Evolutionary conservation across 192 early-diverging fungal genomes (phyloP).

Genomic region (Rhizophagus clarus): DNA sequence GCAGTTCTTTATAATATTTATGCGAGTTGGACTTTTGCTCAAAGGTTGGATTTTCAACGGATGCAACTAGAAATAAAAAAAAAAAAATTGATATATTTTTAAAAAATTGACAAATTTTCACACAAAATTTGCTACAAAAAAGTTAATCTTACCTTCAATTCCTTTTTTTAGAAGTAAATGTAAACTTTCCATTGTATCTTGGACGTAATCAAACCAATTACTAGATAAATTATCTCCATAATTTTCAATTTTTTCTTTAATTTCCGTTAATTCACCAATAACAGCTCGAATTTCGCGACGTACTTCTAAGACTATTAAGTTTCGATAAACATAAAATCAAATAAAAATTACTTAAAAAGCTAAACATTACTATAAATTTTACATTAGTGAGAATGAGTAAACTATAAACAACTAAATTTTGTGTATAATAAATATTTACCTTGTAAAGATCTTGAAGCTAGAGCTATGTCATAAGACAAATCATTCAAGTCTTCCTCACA

Average conservation of each 20-base stretch:
- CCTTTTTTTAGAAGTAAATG: slow-evolving; percentile 20
- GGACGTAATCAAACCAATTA: slow-evolving; percentile 27
- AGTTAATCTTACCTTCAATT: slow-evolving; percentile 17
- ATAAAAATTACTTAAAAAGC: background rate
- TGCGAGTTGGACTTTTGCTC: background rate
- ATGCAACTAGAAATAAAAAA: background rate
- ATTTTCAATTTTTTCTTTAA: slow-evolving; percentile 24
- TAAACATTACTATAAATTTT: background rate
- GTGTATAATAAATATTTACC: slow-evolving; percentile 1
- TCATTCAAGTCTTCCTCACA: slow-evolving; percentile 1
- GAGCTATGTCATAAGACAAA: slow-evolving; percentile 10
- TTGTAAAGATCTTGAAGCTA: slow-evolving; percentile 24
- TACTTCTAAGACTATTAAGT: slow-evolving; percentile 17
- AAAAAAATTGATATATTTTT: background rate
- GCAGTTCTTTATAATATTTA: background rate
- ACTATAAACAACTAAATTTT: background rate
- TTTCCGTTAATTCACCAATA: slow-evolving; percentile 4
- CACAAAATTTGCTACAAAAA: background rate
- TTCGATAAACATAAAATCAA: background rate
- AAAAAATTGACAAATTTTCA: background rate
- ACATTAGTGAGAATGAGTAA: background rate
- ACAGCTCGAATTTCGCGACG: slow-evolving; percentile 27
- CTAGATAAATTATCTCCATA: background rate
- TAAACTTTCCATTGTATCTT: slow-evolving; percentile 28
- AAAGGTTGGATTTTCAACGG: background rate